Base-by-base conservation (phyloP, 805 yeast species). In the Candida odintsovae region DNA sequence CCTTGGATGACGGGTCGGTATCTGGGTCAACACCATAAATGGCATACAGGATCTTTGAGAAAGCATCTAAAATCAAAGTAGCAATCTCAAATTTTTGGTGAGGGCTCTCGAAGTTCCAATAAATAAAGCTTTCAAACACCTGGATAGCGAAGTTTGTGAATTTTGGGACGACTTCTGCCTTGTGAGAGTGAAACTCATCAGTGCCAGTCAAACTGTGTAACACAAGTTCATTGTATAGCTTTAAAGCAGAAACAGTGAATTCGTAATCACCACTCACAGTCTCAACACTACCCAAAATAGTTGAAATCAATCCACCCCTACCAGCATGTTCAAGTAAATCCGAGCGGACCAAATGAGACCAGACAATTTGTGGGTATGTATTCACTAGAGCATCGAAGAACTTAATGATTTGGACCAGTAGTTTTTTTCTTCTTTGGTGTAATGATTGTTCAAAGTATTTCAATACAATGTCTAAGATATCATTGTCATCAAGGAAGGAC, bases 311-410 rank as follows among this genome's bases (percentile, higher is more conserved):
- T 0, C 94, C 90, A 38, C 86, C 87, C 51, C 77, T 78, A 1
- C 80, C 80, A 46, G 76, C 72, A 42, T 73, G 72, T 13, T 83
- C 82, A 1, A 89, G 67, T 25, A 90, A 66, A 18, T 78, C 75
- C 0, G 95, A 83, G 43, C 80, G 78, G 20, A 79, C 75, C 13
- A 92, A 63, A 57, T 83, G 83, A 0, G 89, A 76, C 96, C 97
- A 90, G 3, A 90, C 84, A 46, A 88, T 71, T 49, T 76, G 73
- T 0, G 95, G 78, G 36, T 72, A 76, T 6, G 77, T 65, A 41
- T 68, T 68, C 36, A 70, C 69, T 36, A 77, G 68, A 16, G 74
- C 68, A 1, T 72, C 64, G 26, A 88, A 66, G 20, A 86, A 73
- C 11, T 72, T 62, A 19, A 80, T 56, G 15, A 82, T 68, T 1